Conservation (phyloP, 768 basidiomycete genomes). For the Suillus discolor region DNA sequence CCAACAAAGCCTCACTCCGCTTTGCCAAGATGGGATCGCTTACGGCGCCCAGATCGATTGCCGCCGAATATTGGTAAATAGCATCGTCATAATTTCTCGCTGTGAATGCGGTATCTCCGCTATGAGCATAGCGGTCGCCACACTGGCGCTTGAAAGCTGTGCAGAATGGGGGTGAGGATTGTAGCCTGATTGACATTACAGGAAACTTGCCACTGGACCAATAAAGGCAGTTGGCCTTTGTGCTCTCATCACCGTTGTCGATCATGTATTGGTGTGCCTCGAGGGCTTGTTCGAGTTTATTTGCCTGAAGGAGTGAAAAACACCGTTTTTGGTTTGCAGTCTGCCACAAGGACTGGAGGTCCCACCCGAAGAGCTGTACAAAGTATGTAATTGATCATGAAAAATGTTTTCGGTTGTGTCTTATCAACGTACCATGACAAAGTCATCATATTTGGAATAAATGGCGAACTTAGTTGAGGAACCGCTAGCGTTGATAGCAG, state of each 20-base stretch:
- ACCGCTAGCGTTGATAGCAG: not conserved
- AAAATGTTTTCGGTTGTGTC: too few relatives aligned
- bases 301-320: not conserved
- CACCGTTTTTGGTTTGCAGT: not conserved
- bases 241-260: not conserved
- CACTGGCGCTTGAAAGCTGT: not conserved
- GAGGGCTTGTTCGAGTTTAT: not conserved
- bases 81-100: not conserved
- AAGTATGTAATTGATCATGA: too few relatives aligned
- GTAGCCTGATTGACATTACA: not conserved
- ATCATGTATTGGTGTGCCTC: not conserved
- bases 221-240: not conserved
- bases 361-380: not conserved
- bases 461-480: not conserved
- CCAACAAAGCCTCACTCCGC: not conserved
- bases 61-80: not conserved
- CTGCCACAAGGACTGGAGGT: not conserved
- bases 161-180: not conserved
- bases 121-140: not conserved
- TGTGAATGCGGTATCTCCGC: not conserved
- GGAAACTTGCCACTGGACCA: not conserved
- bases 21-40: not conserved
- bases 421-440: not conserved
- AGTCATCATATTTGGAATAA: not conserved
- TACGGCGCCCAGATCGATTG: not conserved